Evolutionary conservation across 768 basidiomycete genomes (phyloP), one percentile per base, ranked within the genome.

Genomic region (Hygrocybe punicea): DNA sequence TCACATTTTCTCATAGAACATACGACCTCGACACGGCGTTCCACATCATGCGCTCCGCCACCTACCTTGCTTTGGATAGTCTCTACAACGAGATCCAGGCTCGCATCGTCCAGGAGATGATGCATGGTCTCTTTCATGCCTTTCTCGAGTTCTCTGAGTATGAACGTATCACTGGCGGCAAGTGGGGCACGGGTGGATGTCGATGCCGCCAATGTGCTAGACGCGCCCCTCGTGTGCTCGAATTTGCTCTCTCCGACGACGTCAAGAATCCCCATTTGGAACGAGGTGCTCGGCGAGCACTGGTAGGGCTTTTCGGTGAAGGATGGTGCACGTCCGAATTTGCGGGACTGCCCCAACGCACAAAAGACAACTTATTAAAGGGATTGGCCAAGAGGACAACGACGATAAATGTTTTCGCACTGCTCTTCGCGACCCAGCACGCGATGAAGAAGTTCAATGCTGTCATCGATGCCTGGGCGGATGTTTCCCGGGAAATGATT

Each of bases 1-100:
- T 98, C 45, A 78, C 87, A 25, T 97, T 98, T 70, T 93, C 91
- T 3, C 90, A 98, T 64, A 80, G 96, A 13, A 86, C 91, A 1
- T 97, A 93, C 72, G 96, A 98, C 74, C 85, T 98, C 62, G 81
- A 86, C 44, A 98, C 94, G 14, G 89, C 91, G 0, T 93, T 98
- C 69, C 83, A 89, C 59, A 92, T 98, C 64, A 84, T 93, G 69
- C 85, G 87, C 37, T 84, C 91, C 1, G 85, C 95, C 1, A 75
- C 79, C 9, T 98, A 94, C 71, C 87, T 98, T 42, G 76, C 80
- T 33, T 77, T 98, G 39, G 69, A 85, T 14, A 75, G 85, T 1
- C 83, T 99, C 4, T 81, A 84, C 58, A 78, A 82, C 56, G 96
- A 98, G 66, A 80, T 89, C 42, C 89, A 92, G 63, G 86, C 89